Base-by-base conservation (phyloP, 2,329 filamentous ascomycete species). In the Aspergillus transmontanensis region DNA sequence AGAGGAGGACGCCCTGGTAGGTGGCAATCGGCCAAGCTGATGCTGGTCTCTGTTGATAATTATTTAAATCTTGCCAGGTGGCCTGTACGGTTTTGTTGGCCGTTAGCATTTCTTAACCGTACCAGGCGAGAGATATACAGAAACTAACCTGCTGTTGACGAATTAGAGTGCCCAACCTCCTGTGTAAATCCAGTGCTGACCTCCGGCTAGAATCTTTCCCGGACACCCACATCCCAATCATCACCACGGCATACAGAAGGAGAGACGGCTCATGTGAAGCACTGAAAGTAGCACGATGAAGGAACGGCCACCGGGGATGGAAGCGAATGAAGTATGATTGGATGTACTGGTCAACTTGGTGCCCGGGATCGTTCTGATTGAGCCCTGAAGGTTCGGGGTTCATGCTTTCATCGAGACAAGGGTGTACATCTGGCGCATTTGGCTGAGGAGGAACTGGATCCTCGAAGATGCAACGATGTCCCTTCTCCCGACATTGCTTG, bases 11-110 rank as follows among this genome's bases (percentile, higher is more conserved):
- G 14, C 64, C 67, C 32, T 74, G 72, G 23, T 72, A 74, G 9
- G 72, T 74, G 41, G 71, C 68, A 6, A 74, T 67, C 14, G 72
- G 72, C 69, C 71, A 73, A 12, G 64, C 56, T 4, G 63, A 68
- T 4, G 30, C 19, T 12, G 50, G 50, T 10, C 36, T 53, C 11
- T 2, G 7, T 41, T 36, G 34, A 2, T 53, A 3, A 4, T n/a
- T 11, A n/a, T 3, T 16, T 26, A 30, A 19, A 30, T 23, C 21
- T 21, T 60, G 45, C 28, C 56, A 34, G 34, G 28, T 10, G 34
- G 46, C n/a, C 30, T 53, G 9, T 14, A 10, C 6, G 14, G 14
- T 4, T 32, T 51, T 9, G 19, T 1, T 11, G 36, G 2, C 19
- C 30, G 28, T 53, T 26, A 32, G 26, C 21, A 1, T 4, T 16